phyloP scores from a whole-genome alignment of 2,329 filamentous ascomycete species.

The Colletotrichum cereale region DNA sequence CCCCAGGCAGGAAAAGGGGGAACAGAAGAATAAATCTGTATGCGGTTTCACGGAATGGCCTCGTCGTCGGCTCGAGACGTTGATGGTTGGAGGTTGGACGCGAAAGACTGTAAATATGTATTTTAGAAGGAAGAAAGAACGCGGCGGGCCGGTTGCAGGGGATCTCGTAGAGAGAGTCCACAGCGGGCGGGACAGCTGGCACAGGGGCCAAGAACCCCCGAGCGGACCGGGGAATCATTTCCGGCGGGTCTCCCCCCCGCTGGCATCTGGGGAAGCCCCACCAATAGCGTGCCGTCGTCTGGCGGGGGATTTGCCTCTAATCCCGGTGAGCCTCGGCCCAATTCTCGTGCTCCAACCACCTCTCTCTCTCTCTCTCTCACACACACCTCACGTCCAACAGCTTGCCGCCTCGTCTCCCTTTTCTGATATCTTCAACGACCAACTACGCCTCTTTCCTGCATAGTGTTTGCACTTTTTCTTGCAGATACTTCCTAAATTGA shows the following conservation, averaged over 20 bases:
- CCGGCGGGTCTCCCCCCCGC: constrained; percentile 17
- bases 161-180: background rate
- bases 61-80: background rate
- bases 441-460: constrained; percentile 1
- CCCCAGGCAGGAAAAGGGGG: background rate
- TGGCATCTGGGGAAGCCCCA: constrained; percentile 34
- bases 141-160: background rate
- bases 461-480: background rate
- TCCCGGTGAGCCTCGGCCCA: constrained; percentile 33
- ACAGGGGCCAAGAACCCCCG: too few relatives aligned
- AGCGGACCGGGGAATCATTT: constrained; percentile 1
- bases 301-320: background rate
- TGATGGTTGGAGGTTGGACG: background rate
- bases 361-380: background rate
- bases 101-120: background rate
- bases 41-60: background rate
- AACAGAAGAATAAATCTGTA: background rate
- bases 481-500: background rate
- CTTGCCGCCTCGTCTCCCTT: background rate
- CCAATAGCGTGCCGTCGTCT: constrained; percentile 17
- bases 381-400: background rate
- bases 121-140: background rate
- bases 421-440: background rate
- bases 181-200: too few relatives aligned
- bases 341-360: background rate